Evolutionary conservation across 768 basidiomycete genomes (phyloP).

Genomic region (Lactarius pseudohatsudake): DNA sequence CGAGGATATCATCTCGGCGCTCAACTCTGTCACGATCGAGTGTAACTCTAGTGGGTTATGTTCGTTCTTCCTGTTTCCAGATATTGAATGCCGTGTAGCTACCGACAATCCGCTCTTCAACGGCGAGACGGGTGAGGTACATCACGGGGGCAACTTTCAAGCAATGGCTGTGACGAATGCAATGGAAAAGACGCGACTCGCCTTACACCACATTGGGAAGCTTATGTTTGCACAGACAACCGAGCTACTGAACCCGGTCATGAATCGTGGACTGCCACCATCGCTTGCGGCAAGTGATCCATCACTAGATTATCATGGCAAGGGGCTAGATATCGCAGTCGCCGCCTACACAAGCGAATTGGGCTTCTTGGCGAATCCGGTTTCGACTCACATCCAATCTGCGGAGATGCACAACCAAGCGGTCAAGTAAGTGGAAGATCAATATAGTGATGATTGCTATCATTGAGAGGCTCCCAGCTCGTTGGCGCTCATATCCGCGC

Average conservation of each 20-base stretch:
- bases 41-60: constrained; percentile 72
- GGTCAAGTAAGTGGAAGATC: constrained; percentile 61
- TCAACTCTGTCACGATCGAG: constrained; percentile 65
- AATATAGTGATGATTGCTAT: background rate
- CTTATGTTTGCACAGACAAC: constrained; percentile 53
- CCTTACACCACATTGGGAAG: constrained; percentile 51
- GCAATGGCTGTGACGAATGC: constrained; percentile 82
- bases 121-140: constrained; percentile 58
- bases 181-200: constrained; percentile 86
- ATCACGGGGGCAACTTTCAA: constrained; percentile 92
- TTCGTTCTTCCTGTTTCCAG: background rate
- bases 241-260: constrained; percentile 75
- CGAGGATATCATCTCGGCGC: constrained; percentile 70
- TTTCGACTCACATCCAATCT: constrained; percentile 80
- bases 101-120: constrained; percentile 89
- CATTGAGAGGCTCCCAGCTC: constrained; percentile 49
- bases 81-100: constrained; percentile 42
- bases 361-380: constrained; percentile 87
- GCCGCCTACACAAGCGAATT: constrained; percentile 84
- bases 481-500: constrained; percentile 78
- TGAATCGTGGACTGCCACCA: constrained; percentile 84
- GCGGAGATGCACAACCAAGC: constrained; percentile 95
- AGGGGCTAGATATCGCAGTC: constrained; percentile 81
- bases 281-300: constrained; percentile 78
- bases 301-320: constrained; percentile 76